Evolutionary conservation across 306 rosid species (phyloP), one percentile per base, ranked within the genome.

Genomic region (Lathyrus oleraceus): DNA sequence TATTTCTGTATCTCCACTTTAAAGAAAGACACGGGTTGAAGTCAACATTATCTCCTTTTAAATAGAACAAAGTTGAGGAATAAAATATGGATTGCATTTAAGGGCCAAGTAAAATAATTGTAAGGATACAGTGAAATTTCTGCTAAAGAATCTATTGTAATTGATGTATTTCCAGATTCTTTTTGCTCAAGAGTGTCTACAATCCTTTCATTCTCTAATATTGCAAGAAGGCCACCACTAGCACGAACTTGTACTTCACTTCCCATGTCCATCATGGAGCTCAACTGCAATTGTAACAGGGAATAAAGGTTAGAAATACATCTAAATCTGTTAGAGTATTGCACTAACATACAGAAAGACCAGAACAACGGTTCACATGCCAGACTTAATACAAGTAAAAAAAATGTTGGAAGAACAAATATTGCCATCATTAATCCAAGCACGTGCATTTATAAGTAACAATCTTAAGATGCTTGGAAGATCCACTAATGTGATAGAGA

Each of bases 211-310:
- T 83, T 90, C 85, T 94, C 98, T 81, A 94, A 78, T 79, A 94
- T 90, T 73, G 97, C 92, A 71, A 94, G 98, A 76, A 94, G 97
- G 68, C 98, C 98, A 51, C 98, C 98, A 59, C 98, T 87, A 42
- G 87, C 90, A 61, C 98, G 97, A 82, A 94, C 90, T 83, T 94
- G 97, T 72, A 94, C 81, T 72, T 94, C 98, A 83, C 89, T 90
- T 82, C 84, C 87, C 96, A 85, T 79, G 84, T 94, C 92, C 96
- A 94, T 94, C 97, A 94, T 87, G 81, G 98, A 94, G 82, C 83
- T 94, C 85, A 94, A 63, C 98, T 90, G 84, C 66, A 76, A 62
- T 75, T 15, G 66, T 61, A 60, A 70, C 65, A 71, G 25, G 63
- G 38, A 79, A 64, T 61, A 42, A 39, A 59, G 32, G 40, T 13